Percentiles rank a stretch among this genome's conserved stretches.
These are phyloP conservation scores for Ascochyta fabae DNA, from an alignment of 2,329 filamentous ascomycete genomes.

Conservation along the genomic window DNA sequence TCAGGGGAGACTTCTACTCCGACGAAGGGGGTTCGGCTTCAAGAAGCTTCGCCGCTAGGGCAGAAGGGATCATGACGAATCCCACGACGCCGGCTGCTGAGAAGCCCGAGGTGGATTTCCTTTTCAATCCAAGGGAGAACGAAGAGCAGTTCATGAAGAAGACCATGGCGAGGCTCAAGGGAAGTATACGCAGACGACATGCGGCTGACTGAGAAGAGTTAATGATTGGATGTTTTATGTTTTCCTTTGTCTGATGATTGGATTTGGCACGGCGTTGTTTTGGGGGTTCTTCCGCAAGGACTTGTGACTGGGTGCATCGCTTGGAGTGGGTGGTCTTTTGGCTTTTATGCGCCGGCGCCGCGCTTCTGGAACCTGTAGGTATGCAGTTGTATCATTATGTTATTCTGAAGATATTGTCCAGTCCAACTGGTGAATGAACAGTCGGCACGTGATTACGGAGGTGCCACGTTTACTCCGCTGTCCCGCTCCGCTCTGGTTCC, in stretches of 20 bases:
- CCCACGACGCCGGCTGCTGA: conserved; percentile 18
- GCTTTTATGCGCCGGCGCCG: neutral
- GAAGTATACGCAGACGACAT: conserved; percentile 12
- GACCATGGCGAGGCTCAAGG: conserved; percentile 16
- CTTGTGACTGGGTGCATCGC: neutral
- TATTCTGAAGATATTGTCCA: neutral
- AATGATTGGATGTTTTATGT: conserved; percentile 8
- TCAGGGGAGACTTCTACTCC: conserved; percentile 5
- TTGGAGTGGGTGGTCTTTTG: conserved; percentile 1
- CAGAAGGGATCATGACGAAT: conserved; percentile 1
- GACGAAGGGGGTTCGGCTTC: conserved; percentile 7
- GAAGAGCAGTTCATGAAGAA: conserved; percentile 37
- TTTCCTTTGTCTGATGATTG: neutral
- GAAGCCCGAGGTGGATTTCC: conserved; percentile 25
- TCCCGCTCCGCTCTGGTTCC: conserved; percentile 4
- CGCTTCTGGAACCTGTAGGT: neutral
- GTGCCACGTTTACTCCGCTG: conserved; percentile 19
- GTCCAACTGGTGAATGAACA: neutral
- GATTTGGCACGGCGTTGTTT: conserved; percentile 7
- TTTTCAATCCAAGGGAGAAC: conserved; percentile 37
- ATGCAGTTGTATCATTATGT: conserved; percentile 3
- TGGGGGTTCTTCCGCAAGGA: neutral
- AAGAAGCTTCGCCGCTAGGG: conserved; percentile 13
- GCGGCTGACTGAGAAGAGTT: neutral
- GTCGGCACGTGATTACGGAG: conserved; percentile 9